A percentile compares a stretch with the other conserved stretches of the same genome.
These are phyloP conservation scores for Mytilinidion resinicola DNA, from an alignment of 495 filamentous ascomycete species.

Conservation along the genomic window DNA sequence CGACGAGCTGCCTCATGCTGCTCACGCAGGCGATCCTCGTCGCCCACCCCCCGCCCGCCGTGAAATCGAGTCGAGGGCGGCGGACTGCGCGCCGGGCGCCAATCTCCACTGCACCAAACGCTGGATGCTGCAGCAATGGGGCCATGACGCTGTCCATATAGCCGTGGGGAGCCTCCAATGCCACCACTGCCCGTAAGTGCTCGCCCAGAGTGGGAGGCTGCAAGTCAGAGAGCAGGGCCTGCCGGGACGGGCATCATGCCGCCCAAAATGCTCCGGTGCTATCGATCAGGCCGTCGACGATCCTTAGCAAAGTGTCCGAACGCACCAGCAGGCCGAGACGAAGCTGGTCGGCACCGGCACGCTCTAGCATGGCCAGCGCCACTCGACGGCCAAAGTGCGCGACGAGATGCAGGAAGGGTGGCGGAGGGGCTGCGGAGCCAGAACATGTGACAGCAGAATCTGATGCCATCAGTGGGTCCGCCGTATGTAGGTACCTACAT, in stretches of 20 bases:
- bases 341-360: no score
- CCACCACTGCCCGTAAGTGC: neutral
- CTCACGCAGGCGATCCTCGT: no score
- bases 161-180: neutral
- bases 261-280: slow-evolving; percentile 23
- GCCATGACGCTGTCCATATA: neutral
- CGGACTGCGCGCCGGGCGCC: neutral
- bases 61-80: neutral
- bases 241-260: neutral
- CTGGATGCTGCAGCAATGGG: neutral
- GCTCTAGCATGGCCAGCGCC: no score
- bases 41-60: no score
- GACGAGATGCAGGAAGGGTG: neutral
- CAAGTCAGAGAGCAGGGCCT: no score
- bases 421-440: neutral
- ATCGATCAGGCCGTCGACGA: slow-evolving; percentile 25
- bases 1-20: no score
- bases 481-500: neutral
- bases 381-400: neutral
- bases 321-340: slow-evolving; percentile 14
- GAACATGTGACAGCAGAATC: neutral
- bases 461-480: neutral
- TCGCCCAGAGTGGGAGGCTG: neutral
- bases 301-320: slow-evolving; percentile 25
- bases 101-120: neutral